Base-by-base conservation (phyloP, 139 green algal genomes). In the Chlamydomonas incerta region DNA sequence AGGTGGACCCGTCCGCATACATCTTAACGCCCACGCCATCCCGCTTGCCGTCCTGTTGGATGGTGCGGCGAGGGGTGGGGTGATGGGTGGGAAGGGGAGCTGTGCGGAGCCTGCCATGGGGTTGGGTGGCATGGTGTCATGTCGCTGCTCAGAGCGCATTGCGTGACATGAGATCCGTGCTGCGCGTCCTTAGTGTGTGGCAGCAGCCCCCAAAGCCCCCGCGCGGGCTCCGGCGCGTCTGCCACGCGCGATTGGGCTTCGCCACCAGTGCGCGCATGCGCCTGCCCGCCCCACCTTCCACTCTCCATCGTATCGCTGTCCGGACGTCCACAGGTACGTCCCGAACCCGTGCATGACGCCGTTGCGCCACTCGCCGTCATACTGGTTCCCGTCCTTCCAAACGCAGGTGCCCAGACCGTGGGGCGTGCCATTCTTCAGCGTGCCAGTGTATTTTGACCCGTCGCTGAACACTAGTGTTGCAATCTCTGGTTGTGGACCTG, bases 241-340 rank as follows among this genome's bases (percentile, higher is more conserved):
- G 60, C 20, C 60, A 28, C 20, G 60, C 21, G 60, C 23, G 23
- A 14, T 67, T 29, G 15, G 20, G 60, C 60, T 20, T 67, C n/a
- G n/a, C n/a, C n/a, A n/a, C n/a, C n/a, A n/a, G n/a, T n/a, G n/a
- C n/a, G n/a, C n/a, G n/a, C n/a, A n/a, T n/a, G n/a, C n/a, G n/a
- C n/a, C n/a, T n/a, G 41, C 15, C 28, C 41, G 0, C 24, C 89
- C 10, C 60, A 90, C 95, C 94, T 92, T 95, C 94, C 95, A 99
- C 75, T 99, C 95, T 2, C 96, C 96, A 86, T 99, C 96, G 76
- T 98, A 98, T 0, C 95, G 88, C 79, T 99, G 96, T 1, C 91
- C 95, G 66, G 87, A 95, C 5, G 83, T 89, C 96, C 96, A 99
- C 15, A 96, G 85, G 71, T 98, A 98, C 1, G 96, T 99, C 37